Percentiles rank a stretch among this genome's conserved stretches.
These are phyloP conservation scores for Sechiopsis laciniata DNA, from an alignment of 306 rosid species.

Conservation along the genomic window DNA sequence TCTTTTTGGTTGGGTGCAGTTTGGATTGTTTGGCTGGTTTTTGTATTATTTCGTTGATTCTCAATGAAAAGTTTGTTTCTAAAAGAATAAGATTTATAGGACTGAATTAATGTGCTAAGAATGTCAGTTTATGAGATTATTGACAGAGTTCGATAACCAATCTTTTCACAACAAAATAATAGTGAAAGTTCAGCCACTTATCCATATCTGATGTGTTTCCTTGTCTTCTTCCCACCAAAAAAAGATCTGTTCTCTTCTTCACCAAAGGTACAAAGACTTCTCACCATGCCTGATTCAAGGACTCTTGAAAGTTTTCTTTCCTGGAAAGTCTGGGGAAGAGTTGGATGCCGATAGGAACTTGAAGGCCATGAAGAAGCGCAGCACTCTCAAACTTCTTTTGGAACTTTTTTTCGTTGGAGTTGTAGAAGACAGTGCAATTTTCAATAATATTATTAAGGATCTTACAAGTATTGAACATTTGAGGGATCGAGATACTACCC, in stretches of 20 bases:
- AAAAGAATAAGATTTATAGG: not conserved
- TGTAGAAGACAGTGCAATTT: slow-evolving; percentile 71
- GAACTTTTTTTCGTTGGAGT: slow-evolving; percentile 95
- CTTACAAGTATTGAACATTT: slow-evolving; percentile 79
- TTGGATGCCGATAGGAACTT: slow-evolving; percentile 68
- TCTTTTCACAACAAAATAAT: slow-evolving; percentile 2
- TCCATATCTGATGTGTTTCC: slow-evolving; percentile 12
- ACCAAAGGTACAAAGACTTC: slow-evolving; percentile 95
- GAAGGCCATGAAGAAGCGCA: slow-evolving; percentile 98
- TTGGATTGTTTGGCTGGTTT: not conserved
- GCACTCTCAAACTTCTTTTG: slow-evolving; percentile 75
- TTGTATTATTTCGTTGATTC: not conserved
- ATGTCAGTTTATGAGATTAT: not conserved
- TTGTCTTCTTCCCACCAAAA: not conserved
- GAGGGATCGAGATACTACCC: slow-evolving; percentile 86
- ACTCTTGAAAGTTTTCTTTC: slow-evolving; percentile 81
- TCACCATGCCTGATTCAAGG: slow-evolving; percentile 85
- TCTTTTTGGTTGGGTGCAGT: not conserved
- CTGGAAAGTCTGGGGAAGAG: slow-evolving; percentile 84
- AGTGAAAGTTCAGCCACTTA: not conserved
- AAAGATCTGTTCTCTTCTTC: slow-evolving; percentile 96
- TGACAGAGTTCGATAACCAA: not conserved
- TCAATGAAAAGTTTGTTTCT: not conserved
- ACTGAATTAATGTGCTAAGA: not conserved
- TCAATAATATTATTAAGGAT: slow-evolving; percentile 77